Evolutionary conservation across 2,329 filamentous ascomycete species (phyloP).

Genomic region (Geosmithia flava): DNA sequence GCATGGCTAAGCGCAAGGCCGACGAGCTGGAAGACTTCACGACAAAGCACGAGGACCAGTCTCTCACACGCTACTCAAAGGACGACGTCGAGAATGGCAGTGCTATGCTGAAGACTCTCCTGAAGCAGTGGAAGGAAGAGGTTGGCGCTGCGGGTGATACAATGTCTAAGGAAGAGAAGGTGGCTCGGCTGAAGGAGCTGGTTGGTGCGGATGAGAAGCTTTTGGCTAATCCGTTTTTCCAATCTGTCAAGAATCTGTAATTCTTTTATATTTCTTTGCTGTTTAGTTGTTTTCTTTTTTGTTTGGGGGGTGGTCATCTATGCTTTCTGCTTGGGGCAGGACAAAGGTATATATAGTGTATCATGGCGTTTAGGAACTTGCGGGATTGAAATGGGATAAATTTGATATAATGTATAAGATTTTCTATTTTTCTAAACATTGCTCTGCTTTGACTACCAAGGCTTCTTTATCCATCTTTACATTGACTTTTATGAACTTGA

Average conservation of each 20-base stretch:
- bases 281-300: neutral
- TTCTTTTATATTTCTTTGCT: neutral
- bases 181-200: constrained; percentile 65
- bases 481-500: neutral
- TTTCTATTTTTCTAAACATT: neutral
- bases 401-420: neutral
- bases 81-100: constrained; percentile 86
- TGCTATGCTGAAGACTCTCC: constrained; percentile 67
- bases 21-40: constrained; percentile 97
- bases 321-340: neutral
- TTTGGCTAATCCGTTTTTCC: constrained; percentile 57
- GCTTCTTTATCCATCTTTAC: neutral
- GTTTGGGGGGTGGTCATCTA: neutral
- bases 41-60: constrained; percentile 54
- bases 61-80: constrained; percentile 51
- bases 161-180: constrained; percentile 64
- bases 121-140: constrained; percentile 78
- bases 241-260: constrained; percentile 44
- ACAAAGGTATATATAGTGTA: neutral
- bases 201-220: constrained; percentile 60
- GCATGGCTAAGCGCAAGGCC: constrained; percentile 98
- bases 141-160: constrained; percentile 34
- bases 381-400: neutral
- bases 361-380: neutral
- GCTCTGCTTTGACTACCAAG: neutral